A percentile compares a stretch with the other conserved stretches of the same genome.
Evolutionary conservation across 768 basidiomycete genomes (phyloP).

Genomic region (Hypholoma fasciculare): DNA sequence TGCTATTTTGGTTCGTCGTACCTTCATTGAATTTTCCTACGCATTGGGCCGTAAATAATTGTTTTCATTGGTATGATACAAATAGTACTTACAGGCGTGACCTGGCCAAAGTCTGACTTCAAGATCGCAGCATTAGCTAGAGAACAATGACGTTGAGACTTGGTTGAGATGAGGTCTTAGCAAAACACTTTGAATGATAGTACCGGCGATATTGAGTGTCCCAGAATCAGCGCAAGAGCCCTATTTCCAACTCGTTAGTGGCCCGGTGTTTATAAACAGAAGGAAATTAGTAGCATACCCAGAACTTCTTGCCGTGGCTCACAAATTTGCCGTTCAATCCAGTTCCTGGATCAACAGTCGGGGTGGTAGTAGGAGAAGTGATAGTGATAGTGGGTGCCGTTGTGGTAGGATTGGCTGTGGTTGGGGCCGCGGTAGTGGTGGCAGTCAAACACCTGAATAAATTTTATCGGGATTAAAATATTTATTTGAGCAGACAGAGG

Average conservation of each 20-base stretch:
- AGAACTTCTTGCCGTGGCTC: constrained; percentile 35
- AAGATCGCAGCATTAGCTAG: constrained; percentile 33
- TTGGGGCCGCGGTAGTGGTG: not conserved
- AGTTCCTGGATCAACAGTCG: not conserved
- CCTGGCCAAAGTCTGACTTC: constrained; percentile 36
- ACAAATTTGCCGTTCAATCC: constrained; percentile 30
- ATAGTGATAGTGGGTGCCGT: constrained; percentile 2
- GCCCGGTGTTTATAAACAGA: too few relatives aligned
- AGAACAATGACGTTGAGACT: too few relatives aligned
- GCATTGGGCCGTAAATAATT: too few relatives aligned
- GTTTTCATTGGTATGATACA: not conserved
- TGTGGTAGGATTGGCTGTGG: too few relatives aligned
- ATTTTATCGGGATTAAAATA: too few relatives aligned
- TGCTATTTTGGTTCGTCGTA: not conserved
- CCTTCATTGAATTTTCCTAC: constrained; percentile 46
- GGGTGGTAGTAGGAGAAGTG: constrained; percentile 3
- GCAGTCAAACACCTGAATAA: constrained; percentile 13
- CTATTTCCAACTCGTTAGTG: not conserved
- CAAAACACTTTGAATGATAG: too few relatives aligned
- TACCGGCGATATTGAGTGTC: constrained; percentile 31
- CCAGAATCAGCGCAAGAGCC: constrained; percentile 26
- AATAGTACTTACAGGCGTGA: constrained; percentile 31
- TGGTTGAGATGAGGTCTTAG: too few relatives aligned
- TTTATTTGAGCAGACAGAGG: not conserved
- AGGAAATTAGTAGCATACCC: constrained; percentile 15